Conservation (phyloP, 2,329 filamentous ascomycete genomes). For the Pestalotiopsis sp. region DNA sequence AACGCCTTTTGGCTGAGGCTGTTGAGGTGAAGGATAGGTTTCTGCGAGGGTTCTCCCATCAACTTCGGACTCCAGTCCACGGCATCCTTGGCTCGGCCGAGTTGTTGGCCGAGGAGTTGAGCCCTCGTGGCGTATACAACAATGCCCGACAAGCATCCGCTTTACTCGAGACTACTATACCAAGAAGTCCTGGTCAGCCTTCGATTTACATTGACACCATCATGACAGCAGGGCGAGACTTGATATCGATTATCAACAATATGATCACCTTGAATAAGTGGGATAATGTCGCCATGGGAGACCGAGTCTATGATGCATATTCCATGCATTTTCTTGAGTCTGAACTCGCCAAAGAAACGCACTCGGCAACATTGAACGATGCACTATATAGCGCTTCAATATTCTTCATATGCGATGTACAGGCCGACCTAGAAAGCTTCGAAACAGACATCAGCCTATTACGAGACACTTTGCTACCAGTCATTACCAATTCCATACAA, state of each 20-base stretch:
- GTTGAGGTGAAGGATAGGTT: constrained; percentile 40
- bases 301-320: constrained; percentile 30
- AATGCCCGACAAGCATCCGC: not conserved
- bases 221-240: constrained; percentile 40
- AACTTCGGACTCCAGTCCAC: constrained; percentile 42
- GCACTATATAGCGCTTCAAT: not conserved
- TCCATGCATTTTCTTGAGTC: not conserved
- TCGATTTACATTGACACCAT: constrained; percentile 36
- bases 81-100: constrained; percentile 40
- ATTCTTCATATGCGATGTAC: not conserved
- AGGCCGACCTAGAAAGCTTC: constrained; percentile 29
- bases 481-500: constrained; percentile 45
- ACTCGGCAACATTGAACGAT: not conserved
- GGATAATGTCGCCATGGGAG: constrained; percentile 35
- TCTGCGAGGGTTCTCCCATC: constrained; percentile 40
- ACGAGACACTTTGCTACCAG: constrained; percentile 43
- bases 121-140: constrained; percentile 20
- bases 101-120: constrained; percentile 44
- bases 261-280: constrained; percentile 45
- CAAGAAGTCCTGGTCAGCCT: constrained; percentile 16
- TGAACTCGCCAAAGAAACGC: not conserved
- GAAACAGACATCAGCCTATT: constrained; percentile 40
- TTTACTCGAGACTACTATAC: not conserved
- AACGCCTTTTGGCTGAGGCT: constrained; percentile 35
- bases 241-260: constrained; percentile 47